A percentile compares a stretch with the other conserved stretches of the same genome.
Conservation (phyloP, 75 land plant genomes). For the Cupressus sempervirens region DNA sequence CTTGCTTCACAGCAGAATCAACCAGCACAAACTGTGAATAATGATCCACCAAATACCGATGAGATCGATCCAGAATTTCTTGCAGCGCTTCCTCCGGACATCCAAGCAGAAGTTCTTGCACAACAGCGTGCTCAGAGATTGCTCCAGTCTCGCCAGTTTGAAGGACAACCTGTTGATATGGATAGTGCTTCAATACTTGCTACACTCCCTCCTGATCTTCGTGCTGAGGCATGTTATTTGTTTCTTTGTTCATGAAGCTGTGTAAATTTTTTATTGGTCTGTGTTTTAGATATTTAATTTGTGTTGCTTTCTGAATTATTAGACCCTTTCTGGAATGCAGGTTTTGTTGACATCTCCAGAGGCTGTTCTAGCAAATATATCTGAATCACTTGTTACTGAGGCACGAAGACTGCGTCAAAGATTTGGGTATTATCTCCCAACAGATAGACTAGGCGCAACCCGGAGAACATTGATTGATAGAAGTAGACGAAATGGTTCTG, state of each 20-base stretch:
- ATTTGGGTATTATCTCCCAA: constrained; percentile 76
- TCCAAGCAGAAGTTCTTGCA: constrained; percentile 95
- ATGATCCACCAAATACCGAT: constrained; percentile 54
- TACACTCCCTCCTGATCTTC: constrained; percentile 88
- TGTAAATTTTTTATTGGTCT: not conserved
- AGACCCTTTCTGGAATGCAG: constrained; percentile 25
- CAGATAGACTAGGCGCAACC: constrained; percentile 61
- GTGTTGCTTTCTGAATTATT: not conserved
- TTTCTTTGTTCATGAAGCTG: not conserved
- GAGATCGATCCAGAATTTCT: constrained; percentile 99
- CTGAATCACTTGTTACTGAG: constrained; percentile 97
- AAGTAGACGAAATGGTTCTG: constrained; percentile 52
- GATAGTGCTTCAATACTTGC: constrained; percentile 99
- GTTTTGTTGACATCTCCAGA: constrained; percentile 95
- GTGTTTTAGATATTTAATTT: not conserved
- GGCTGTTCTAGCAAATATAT: constrained; percentile 83
- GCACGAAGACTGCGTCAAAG: constrained; percentile 92
- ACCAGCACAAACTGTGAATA: constrained; percentile 47
- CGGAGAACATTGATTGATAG: constrained; percentile 24
- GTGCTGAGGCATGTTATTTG: constrained; percentile 74
- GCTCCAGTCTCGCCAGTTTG: constrained; percentile 78
- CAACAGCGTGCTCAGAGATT: constrained; percentile 93
- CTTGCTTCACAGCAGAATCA: constrained; percentile 85
- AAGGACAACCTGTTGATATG: constrained; percentile 99
- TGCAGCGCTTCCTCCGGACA: constrained; percentile 98